Base-by-base conservation (phyloP, 495 filamentous ascomycete genomes). In the Penicillium bovifimosum region DNA sequence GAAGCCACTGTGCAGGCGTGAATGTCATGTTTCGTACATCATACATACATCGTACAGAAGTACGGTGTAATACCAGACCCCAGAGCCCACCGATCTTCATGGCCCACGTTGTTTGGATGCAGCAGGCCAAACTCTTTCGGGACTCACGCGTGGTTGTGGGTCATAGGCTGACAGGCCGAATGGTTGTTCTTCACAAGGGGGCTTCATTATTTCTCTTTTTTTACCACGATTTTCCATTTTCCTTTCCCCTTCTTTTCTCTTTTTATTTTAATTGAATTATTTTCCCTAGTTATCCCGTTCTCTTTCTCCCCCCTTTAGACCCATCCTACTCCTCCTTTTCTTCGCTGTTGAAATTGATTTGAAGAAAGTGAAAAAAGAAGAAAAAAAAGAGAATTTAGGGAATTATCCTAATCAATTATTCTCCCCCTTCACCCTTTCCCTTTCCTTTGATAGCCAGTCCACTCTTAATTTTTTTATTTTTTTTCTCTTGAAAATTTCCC, bases 21-120 rank as follows among this genome's bases (percentile, higher is more conserved):
- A 4, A 34, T 13, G 9, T 11, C 8, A 13, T 34, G 9, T 1
- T 11, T 1, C 11, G 32, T 39, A 39, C 14, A 39, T 14, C 16
- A 4, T 24, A 41, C 24, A 41, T 10, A 34, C 18, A 39, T 18
- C n/a, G 3, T 27, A 41, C 39, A 6, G 2, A 0, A 0, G 10
- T 20, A 41, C 9, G 24, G 24, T 18, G 9, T 18, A 32, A 48
- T 48, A 48, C 26, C 13, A 46, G 41, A 44, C 42, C 42, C 32
- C 31, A 34, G 55, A 58, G 58, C 41, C 55, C 55, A 58, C 61
- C 61, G 61, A 64, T 60, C 59, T 56, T 65, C 58, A 60, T 68
- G 63, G 67, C 69, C 70, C 70, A 73, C 70, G 70, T 73, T 73
- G 64, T 67, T 63, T 64, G 62, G 65, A 51, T 73, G 69, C 69